Base-by-base conservation (phyloP, 192 early-diverging fungal genomes). In the Gamsiella multidivaricata region DNA sequence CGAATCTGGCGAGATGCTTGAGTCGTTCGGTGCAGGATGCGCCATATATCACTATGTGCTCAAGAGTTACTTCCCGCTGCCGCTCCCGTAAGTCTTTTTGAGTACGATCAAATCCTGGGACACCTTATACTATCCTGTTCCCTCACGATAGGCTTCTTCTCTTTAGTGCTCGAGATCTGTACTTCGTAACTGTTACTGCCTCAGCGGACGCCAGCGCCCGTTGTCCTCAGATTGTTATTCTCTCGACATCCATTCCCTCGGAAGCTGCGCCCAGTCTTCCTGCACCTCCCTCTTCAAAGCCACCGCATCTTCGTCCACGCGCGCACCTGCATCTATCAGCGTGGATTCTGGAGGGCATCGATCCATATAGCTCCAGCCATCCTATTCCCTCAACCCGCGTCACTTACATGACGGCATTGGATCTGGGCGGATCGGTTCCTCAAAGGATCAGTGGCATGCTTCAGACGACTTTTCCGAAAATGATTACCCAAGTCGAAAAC, bases 271-370 rank as follows among this genome's bases (percentile, higher is more conserved):
- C 20, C 11, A 8, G 46, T 3, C 45, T 46, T 18, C n/a, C 45
- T 39, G 37, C 63, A 22, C 8, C 72, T 31, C 1, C 41, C 9
- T 41, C 50, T 33, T 43, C 51, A 50, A 61, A 42, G 3, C 49
- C 52, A 33, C 3, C 46, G 11, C 71, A 65, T 22, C 22, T 34
- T 28, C 74, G 74, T 6, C 72, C 73, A 1, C 32, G 66, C 36
- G 85, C 74, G 18, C 74, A 68, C 15, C 26, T 86, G 1, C 80
- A 82, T 47, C 60, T 86, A 3, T 82, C 80, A 37, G 85, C 83
- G 1, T 86, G 85, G 85, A 84, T 86, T 8, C 61, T 86, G n/a
- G 85, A 84, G 39, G 61, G 79, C 3, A 81, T 86, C 15, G 85
- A 86, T 47, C 85, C 85, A 3, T 86, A 86, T 28, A 81, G 82